Base-by-base conservation (phyloP, 106 monocot genomes). In the Dactylorhiza incarnata region DNA sequence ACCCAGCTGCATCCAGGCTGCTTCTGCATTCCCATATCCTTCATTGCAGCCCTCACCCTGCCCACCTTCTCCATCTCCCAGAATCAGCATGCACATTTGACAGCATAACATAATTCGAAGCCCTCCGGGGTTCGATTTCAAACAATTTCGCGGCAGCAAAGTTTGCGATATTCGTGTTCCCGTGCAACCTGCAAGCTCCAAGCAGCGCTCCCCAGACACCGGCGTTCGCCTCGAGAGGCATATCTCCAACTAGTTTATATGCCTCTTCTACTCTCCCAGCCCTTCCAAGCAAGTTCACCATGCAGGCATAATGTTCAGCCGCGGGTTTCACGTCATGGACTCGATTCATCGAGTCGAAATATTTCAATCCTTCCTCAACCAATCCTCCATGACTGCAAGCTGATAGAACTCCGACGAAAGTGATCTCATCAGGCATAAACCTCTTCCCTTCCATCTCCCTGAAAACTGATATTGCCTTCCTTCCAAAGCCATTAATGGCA, bases 201-300 rank as follows among this genome's bases (percentile, higher is more conserved):
- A 84, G 84, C 43, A 84, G 51, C 20, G 84, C 84, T 59, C 84
- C 84, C 80, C 80, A 84, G 7, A 84, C 70, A n/a, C 84, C 81
- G 17, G 84, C 80, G 81, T 77, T 81, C 51, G 77, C 48, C 58
- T 84, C n/a, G 48, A 78, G 50, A 12, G 73, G 73, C 84, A 84
- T 81, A 56, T 46, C 48, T 13, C 37, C 68, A 53, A 81, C 81
- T 24, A 84, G 67, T 15, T 77, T 66, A 16, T 58, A 81, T 17
- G 84, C 81, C 74, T 77, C 74, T 15, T 52, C 61, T 45, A 84
- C 5, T 74, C 81, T 81, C 43, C 84, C 84, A 62, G 84, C 77
- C 68, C 84, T 56, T 16, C 84, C 74, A 5, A 81, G 70, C 29
- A 84, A 71, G 48, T 84, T 81, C 7, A 74, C 81, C 67, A 81